Conservation (phyloP, 1,139 yeast genomes). For the Sugiyamaella japonica region DNA sequence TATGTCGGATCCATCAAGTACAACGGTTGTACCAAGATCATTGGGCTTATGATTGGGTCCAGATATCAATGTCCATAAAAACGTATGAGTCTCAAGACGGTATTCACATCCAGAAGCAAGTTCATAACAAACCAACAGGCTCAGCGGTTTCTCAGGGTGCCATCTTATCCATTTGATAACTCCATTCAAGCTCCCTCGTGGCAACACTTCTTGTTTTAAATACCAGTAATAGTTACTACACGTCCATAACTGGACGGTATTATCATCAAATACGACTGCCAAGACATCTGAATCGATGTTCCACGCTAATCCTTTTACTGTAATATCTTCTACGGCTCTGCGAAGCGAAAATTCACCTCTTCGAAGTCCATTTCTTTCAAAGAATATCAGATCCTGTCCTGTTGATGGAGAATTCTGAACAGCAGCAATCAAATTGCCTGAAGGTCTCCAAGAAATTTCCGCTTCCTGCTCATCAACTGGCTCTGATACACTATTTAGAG, state of each 20-base stretch:
- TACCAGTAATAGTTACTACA: conserved; percentile 95
- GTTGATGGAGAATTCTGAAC: conserved; percentile 55
- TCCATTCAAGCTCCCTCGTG: conserved; percentile 32
- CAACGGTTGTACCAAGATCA: conserved; percentile 78
- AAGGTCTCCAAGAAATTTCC: conserved; percentile 82
- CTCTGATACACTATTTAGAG: conserved; percentile 80
- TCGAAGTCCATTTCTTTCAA: conserved; percentile 90
- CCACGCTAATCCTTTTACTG: conserved; percentile 68
- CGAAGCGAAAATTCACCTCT: conserved; percentile 83
- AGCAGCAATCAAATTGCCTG: conserved; percentile 83
- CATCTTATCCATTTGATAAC: conserved; percentile 54
- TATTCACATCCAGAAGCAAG: conserved; percentile 33
- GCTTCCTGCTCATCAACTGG: conserved; percentile 84
- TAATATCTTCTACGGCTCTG: conserved; percentile 32
- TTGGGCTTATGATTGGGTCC: conserved; percentile 70
- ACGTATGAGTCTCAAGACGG: conserved; percentile 61
- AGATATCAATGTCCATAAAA: conserved; percentile 60
- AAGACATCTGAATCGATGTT: conserved; percentile 78
- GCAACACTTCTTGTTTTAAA: conserved; percentile 70
- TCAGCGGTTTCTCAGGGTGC: conserved; percentile 88
- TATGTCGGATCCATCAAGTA: conserved; percentile 74
- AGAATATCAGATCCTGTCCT: conserved; percentile 53
- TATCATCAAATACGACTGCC: conserved; percentile 60
- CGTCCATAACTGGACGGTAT: conserved; percentile 78
- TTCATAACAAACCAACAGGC: conserved; percentile 52